phyloP scores from a whole-genome alignment of 2,329 filamentous ascomycete species.

The Aspergillus tanneri region DNA sequence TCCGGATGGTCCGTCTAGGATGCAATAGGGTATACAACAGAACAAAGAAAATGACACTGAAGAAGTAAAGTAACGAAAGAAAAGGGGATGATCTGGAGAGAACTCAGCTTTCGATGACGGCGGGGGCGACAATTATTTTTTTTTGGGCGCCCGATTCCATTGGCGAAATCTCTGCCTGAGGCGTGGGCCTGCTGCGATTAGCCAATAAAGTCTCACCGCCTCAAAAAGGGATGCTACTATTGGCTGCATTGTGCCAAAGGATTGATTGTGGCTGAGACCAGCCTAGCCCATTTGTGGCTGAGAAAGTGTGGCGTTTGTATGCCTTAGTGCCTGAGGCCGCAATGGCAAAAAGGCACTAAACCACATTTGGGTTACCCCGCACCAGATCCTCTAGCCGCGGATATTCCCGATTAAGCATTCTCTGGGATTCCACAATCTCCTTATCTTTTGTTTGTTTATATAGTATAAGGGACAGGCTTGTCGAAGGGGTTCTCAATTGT shows the following conservation, averaged over 20 bases:
- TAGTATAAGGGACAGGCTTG: too few relatives aligned
- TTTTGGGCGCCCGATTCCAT: slow-evolving; percentile 6
- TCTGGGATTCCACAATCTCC: too few relatives aligned
- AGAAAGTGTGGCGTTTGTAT: background rate
- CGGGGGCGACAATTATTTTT: slow-evolving; percentile 12
- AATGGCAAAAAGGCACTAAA: background rate
- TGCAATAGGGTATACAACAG: slow-evolving; percentile 3
- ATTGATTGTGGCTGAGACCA: background rate
- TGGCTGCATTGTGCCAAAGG: background rate
- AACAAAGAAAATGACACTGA: slow-evolving; percentile 10
- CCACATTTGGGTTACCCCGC: slow-evolving; percentile 21
- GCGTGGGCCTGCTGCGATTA: slow-evolving; percentile 1
- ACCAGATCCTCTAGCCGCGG: slow-evolving; percentile 7
- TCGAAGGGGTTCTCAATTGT: too few relatives aligned
- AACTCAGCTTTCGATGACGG: slow-evolving; percentile 1
- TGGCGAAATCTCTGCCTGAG: slow-evolving; percentile 22
- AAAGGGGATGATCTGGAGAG: slow-evolving; percentile 8
- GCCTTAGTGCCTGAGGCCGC: slow-evolving; percentile 2
- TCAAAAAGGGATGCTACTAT: too few relatives aligned
- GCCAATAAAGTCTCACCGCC: background rate
- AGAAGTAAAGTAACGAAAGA: slow-evolving; percentile 6
- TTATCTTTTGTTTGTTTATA: too few relatives aligned
- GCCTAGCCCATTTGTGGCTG: background rate
- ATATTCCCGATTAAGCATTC: background rate
- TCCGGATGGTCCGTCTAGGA: slow-evolving; percentile 1